Percentiles rank a stretch among this genome's conserved stretches.
Evolutionary conservation across 208 protist species (phyloP).

Genomic region (Wallacemonas sp.): DNA sequence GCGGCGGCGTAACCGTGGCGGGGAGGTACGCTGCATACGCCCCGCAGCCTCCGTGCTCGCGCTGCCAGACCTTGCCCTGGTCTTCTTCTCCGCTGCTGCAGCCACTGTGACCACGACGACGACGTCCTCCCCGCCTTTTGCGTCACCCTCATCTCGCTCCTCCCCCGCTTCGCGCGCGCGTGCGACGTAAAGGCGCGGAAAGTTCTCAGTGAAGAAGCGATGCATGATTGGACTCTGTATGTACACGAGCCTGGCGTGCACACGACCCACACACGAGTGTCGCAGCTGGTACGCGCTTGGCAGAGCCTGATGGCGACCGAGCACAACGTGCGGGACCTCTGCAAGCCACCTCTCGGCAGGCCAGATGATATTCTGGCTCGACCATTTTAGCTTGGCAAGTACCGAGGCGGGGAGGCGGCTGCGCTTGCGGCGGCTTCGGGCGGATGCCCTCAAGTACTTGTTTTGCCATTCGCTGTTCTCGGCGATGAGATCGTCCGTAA

Average conservation of each 20-base stretch:
- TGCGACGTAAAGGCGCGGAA: neutral
- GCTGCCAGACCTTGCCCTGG: neutral
- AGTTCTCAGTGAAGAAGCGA: slow-evolving; percentile 28
- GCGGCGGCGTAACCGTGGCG: no score
- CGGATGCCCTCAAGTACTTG: neutral
- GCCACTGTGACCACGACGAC: neutral
- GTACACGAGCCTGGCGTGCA: slow-evolving; percentile 72
- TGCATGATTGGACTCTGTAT: slow-evolving; percentile 29
- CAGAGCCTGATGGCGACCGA: slow-evolving; percentile 64
- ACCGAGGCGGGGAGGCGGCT: neutral
- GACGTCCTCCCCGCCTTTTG: neutral
- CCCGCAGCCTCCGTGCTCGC: neutral
- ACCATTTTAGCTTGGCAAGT: neutral
- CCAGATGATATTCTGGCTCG: neutral
- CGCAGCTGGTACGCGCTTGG: slow-evolving; percentile 35
- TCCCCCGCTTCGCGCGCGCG: no score
- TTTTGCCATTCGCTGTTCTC: neutral
- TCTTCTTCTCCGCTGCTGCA: neutral
- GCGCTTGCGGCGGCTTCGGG: neutral
- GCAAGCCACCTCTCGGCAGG: slow-evolving; percentile 47
- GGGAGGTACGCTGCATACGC: neutral
- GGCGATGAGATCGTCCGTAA: neutral
- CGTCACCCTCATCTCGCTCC: no score
- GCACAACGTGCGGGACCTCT: slow-evolving; percentile 56
- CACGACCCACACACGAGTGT: slow-evolving; percentile 60